phyloP scores from a whole-genome alignment of 495 filamentous ascomycete genomes.

The Aspergillus baeticus region DNA sequence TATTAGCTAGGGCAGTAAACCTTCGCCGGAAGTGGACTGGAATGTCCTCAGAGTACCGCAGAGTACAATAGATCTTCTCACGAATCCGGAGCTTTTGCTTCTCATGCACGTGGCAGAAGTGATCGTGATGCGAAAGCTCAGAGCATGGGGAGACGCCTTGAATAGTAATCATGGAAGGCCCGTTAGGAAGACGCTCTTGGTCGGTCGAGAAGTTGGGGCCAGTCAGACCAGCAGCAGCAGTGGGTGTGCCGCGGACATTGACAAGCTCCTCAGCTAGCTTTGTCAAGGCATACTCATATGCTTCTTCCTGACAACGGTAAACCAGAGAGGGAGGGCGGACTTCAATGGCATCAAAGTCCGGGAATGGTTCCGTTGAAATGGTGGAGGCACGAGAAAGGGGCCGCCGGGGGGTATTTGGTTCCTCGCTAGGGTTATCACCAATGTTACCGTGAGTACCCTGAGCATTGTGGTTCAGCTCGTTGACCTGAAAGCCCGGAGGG shows the following conservation, averaged over 20 bases:
- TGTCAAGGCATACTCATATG: slow-evolving; percentile 24
- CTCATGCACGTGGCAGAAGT: background rate
- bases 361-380: slow-evolving; percentile 30
- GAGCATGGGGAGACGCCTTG: background rate
- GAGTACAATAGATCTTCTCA: background rate
- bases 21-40: background rate
- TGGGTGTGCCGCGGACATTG: slow-evolving; percentile 17
- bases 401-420: background rate
- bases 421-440: background rate
- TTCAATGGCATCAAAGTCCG: slow-evolving; percentile 28
- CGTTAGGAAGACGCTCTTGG: background rate
- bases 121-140: background rate
- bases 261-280: slow-evolving; percentile 24
- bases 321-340: background rate
- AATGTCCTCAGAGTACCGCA: background rate
- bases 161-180: background rate
- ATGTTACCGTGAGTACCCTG: background rate
- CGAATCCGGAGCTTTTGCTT: slow-evolving; percentile 1
- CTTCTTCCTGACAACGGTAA: slow-evolving; percentile 13
- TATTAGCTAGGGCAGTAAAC: background rate
- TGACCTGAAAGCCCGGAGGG: background rate
- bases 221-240: slow-evolving; percentile 1
- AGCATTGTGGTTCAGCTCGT: too few species aligned
- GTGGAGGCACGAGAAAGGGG: background rate
- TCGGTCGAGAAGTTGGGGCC: background rate